These are phyloP conservation scores for Stagonosporopsis tanaceti DNA, from an alignment of 2,329 filamentous ascomycete species.

Conservation along the genomic window DNA sequence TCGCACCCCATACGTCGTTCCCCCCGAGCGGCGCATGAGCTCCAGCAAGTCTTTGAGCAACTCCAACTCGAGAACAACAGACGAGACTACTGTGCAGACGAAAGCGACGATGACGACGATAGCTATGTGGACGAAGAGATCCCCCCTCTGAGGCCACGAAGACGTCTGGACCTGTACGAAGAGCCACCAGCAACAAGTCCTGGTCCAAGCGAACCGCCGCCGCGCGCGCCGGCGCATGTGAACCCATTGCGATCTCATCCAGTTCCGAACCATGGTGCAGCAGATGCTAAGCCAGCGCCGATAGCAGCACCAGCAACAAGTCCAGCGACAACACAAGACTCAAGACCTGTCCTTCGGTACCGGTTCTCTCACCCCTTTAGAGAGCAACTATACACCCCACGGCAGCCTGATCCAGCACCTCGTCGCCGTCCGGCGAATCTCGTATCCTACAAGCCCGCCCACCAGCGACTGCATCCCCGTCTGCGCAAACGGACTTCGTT, in stretches of 20 bases:
- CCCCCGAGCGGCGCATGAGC: conserved; percentile 28
- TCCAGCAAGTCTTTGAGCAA: conserved; percentile 22
- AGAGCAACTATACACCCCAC: conserved; percentile 17
- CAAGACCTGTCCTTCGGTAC: conserved; percentile 3
- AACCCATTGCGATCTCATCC: conserved; percentile 33
- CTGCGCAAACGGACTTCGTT: conserved; percentile 38
- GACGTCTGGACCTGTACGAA: conserved; percentile 13
- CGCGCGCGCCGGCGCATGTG: conserved; percentile 21
- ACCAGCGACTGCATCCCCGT: conserved; percentile 32
- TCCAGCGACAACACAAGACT: conserved; percentile 12
- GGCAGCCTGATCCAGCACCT: conserved; percentile 20
- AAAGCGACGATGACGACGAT: conserved; percentile 1
- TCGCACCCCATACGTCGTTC: conserved; percentile 32
- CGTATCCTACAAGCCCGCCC: conserved; percentile 28
- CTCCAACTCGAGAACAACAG: conserved; percentile 15
- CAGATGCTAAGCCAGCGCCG: conserved; percentile 12
- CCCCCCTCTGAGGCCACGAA: conserved; percentile 30
- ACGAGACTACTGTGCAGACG: not conserved
- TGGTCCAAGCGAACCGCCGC: conserved; percentile 9
- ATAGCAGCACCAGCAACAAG: conserved; percentile 1
- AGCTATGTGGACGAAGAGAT: conserved; percentile 22
- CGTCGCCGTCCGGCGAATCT: conserved; percentile 27
- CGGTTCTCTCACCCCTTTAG: conserved; percentile 20
- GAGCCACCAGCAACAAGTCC: conserved; percentile 4
- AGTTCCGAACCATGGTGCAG: not conserved